Percentiles rank a stretch among this genome's conserved stretches.
Evolutionary conservation across 2,329 filamentous ascomycete species (phyloP).

Genomic region (Septoria linicola): DNA sequence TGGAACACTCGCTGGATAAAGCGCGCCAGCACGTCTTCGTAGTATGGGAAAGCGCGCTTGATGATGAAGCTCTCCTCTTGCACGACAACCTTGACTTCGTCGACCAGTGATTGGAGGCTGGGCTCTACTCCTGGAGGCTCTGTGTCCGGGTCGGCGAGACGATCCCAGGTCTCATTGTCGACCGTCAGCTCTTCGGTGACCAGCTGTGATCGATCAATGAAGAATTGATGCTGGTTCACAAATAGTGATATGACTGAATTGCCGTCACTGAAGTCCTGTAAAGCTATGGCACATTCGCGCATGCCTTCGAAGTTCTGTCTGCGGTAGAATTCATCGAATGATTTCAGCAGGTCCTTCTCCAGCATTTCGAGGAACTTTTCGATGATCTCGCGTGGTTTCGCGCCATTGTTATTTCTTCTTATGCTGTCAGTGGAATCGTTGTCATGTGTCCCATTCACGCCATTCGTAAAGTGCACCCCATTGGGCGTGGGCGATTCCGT

Average conservation of each 20-base stretch:
- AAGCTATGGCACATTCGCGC: conserved; percentile 91
- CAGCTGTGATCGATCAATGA: conserved; percentile 92
- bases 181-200: conserved; percentile 79
- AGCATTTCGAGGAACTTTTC: conserved; percentile 96
- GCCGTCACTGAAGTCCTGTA: conserved; percentile 94
- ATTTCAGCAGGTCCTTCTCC: conserved; percentile 90
- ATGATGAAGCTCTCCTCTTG: conserved; percentile 98
- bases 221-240: conserved; percentile 99
- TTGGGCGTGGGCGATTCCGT: conserved; percentile 41
- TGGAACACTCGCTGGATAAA: conserved; percentile 97
- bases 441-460: conserved; percentile 53
- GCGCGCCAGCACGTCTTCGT: conserved; percentile 87
- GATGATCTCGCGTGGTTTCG: conserved; percentile 68
- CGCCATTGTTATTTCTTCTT: conserved; percentile 54
- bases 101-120: conserved; percentile 84
- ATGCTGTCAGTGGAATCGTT: conserved; percentile 45
- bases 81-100: conserved; percentile 92
- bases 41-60: conserved; percentile 91
- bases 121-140: conserved; percentile 90
- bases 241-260: conserved; percentile 93
- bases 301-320: conserved; percentile 96
- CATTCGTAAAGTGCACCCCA: conserved; percentile 39
- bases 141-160: conserved; percentile 87
- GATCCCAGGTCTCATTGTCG: conserved; percentile 78
- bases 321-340: conserved; percentile 96